A percentile compares a stretch with the other conserved stretches of the same genome.
Conservation (phyloP, 495 filamentous ascomycete genomes). For the Tuber calosporum region DNA sequence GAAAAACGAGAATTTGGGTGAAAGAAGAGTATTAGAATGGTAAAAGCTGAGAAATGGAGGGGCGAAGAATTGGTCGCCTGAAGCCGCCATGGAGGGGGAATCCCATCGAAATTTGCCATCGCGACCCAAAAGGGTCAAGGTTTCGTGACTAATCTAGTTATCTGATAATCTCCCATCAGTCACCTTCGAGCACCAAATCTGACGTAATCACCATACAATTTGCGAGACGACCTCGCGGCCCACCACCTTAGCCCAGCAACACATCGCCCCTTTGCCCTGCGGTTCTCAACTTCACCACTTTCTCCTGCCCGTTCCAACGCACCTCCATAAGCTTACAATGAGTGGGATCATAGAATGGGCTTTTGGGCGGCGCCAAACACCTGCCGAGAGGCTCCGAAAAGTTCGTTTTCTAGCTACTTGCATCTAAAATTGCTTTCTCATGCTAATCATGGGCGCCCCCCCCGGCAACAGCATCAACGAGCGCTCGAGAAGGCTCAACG, state of each 20-base stretch:
- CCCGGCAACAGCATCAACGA: conserved; percentile 60
- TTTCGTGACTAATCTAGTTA: neutral
- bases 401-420: conserved; percentile 12
- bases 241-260: neutral
- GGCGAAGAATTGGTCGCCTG: neutral
- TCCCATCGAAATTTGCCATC: neutral
- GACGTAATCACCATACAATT: conserved; percentile 7
- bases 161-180: neutral
- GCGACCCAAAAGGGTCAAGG: neutral
- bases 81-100: neutral
- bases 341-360: conserved; percentile 80
- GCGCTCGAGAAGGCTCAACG: conserved; percentile 94
- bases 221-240: neutral
- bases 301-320: conserved; percentile 30
- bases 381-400: conserved; percentile 89
- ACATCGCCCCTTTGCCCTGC: neutral
- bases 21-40: neutral
- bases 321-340: conserved; percentile 28
- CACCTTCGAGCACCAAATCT: neutral
- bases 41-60: neutral
- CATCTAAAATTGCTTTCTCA: neutral
- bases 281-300: neutral
- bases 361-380: conserved; percentile 97
- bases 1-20: neutral
- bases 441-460: neutral